A percentile compares a stretch with the other conserved stretches of the same genome.
Conservation (phyloP, 805 yeast genomes). For the Yarrowia bubula region DNA sequence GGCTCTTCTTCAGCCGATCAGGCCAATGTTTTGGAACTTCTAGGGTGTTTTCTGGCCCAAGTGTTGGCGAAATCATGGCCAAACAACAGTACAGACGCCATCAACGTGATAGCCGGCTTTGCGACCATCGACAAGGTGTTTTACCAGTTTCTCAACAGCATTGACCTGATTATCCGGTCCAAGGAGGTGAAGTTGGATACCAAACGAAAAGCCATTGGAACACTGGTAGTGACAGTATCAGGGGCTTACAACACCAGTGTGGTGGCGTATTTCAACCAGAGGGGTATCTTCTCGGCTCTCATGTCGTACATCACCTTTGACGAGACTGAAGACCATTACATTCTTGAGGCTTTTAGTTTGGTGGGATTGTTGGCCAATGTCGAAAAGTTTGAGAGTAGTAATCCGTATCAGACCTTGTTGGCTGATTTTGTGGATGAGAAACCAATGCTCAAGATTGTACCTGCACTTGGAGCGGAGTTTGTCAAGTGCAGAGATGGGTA, state of each 20-base stretch:
- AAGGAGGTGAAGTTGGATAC: slow-evolving; percentile 29
- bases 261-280: slow-evolving; percentile 38
- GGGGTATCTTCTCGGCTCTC: slow-evolving; percentile 42
- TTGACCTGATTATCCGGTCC: slow-evolving; percentile 35
- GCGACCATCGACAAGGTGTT: slow-evolving; percentile 38
- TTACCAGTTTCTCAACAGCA: slow-evolving; percentile 35
- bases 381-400: slow-evolving; percentile 40
- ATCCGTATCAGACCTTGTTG: slow-evolving; percentile 41
- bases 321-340: slow-evolving; percentile 32
- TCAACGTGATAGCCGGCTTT: slow-evolving; percentile 41
- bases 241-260: slow-evolving; percentile 39
- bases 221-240: slow-evolving; percentile 37
- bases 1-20: slow-evolving; percentile 32
- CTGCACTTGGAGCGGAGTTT: slow-evolving; percentile 7
- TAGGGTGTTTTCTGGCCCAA: slow-evolving; percentile 35
- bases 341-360: slow-evolving; percentile 40
- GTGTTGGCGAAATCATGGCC: slow-evolving; percentile 36
- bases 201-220: slow-evolving; percentile 36
- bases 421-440: slow-evolving; percentile 43
- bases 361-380: slow-evolving; percentile 42
- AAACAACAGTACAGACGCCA: slow-evolving; percentile 36
- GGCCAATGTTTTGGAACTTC: slow-evolving; percentile 31
- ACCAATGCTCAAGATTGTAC: slow-evolving; percentile 38
- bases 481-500: background rate
- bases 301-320: slow-evolving; percentile 37